Evolutionary conservation across 345 rosid genomes (phyloP).

Genomic region (Tarenaya hassleriana): DNA sequence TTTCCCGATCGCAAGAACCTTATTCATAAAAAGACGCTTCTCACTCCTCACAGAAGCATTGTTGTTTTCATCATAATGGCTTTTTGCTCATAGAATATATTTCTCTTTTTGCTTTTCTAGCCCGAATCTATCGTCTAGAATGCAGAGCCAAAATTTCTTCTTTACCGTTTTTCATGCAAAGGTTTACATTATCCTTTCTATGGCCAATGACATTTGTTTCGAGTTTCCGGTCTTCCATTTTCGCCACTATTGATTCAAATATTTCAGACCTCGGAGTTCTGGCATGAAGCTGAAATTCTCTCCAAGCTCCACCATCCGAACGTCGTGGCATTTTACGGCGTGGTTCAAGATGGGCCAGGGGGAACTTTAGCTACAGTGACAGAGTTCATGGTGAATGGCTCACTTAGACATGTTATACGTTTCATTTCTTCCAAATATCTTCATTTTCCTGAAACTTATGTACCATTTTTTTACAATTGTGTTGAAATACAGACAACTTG

Average conservation of each 20-base stretch:
- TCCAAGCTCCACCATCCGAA: constrained; percentile 98
- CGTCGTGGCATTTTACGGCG: constrained; percentile 97
- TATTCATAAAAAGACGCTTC: too few relatives aligned
- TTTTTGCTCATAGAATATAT: neutral
- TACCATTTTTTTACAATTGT: constrained; percentile 13
- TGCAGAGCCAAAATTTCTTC: constrained; percentile 3
- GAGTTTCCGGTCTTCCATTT: too few relatives aligned
- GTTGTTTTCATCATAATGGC: neutral
- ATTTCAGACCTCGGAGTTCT: constrained; percentile 78
- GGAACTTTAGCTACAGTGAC: constrained; percentile 92
- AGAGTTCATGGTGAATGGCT: constrained; percentile 96
- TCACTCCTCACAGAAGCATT: too few relatives aligned
- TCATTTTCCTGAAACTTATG: constrained; percentile 2
- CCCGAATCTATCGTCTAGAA: neutral
- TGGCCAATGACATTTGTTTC: neutral
- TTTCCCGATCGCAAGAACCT: neutral
- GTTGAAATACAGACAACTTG: constrained; percentile 59
- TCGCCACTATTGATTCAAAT: neutral
- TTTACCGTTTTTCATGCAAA: neutral
- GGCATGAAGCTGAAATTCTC: constrained; percentile 99
- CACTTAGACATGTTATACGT: constrained; percentile 87
- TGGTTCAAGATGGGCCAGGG: constrained; percentile 94
- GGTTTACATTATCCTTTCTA: constrained; percentile 6
- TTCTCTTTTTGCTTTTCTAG: neutral
- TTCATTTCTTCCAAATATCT: constrained; percentile 9